Evolutionary conservation across 768 basidiomycete species (phyloP).

Genomic region (Phlebiopsis gigantea): DNA sequence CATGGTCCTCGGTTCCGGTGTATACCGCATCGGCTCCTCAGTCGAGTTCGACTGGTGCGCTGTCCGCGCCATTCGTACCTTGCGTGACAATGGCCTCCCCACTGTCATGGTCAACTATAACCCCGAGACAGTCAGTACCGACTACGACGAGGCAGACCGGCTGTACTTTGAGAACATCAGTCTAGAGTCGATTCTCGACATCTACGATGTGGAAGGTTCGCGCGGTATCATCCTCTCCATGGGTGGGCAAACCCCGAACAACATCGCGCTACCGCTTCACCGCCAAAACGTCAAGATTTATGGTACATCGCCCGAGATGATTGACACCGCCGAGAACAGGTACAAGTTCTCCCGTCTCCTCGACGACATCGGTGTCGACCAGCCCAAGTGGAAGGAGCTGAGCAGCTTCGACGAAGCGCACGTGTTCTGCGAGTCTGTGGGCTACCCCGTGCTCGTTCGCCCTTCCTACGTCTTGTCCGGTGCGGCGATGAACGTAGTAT

Average conservation of each 20-base stretch:
- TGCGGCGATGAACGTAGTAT: constrained; percentile 99
- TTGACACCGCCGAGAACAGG: constrained; percentile 97
- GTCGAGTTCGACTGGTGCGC: constrained; percentile 99
- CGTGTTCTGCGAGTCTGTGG: constrained; percentile 87
- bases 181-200: constrained; percentile 92
- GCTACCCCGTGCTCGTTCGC: constrained; percentile 93
- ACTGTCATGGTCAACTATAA: constrained; percentile 99
- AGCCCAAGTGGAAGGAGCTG: constrained; percentile 95
- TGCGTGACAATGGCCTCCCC: constrained; percentile 90
- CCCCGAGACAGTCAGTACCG: constrained; percentile 97
- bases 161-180: constrained; percentile 99
- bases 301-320: constrained; percentile 99
- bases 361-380: constrained; percentile 98
- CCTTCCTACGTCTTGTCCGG: constrained; percentile 99
- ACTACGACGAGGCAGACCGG: constrained; percentile 97
- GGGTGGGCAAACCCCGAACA: constrained; percentile 99
- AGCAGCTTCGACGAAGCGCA: constrained; percentile 86
- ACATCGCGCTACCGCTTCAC: constrained; percentile 92
- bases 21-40: constrained; percentile 97
- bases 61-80: constrained; percentile 91
- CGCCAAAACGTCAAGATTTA: constrained; percentile 98
- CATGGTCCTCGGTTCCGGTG: constrained; percentile 97
- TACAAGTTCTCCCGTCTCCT: constrained; percentile 99
- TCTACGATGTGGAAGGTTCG: constrained; percentile 88
- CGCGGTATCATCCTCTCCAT: constrained; percentile 93